Conservation (phyloP, 2,329 filamentous ascomycete genomes). For the Neonectria faginata region DNA sequence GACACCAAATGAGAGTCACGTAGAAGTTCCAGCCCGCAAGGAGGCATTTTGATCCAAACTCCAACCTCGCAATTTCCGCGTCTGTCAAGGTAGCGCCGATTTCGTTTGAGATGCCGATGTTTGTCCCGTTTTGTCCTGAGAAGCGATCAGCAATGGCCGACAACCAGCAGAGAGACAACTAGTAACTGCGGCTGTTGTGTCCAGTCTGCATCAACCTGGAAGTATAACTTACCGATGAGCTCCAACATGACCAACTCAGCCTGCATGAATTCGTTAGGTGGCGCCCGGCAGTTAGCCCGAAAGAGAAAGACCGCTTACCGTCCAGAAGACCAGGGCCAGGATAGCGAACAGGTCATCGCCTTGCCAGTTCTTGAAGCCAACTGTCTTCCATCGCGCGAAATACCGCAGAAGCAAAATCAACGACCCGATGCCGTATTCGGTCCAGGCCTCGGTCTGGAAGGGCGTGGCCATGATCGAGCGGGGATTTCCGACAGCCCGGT, state of each 20-base stretch:
- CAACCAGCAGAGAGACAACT: neutral
- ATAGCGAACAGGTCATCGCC: slow-evolving; percentile 58
- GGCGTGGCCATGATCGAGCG: slow-evolving; percentile 49
- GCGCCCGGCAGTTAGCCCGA: neutral
- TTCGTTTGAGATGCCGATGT: slow-evolving; percentile 51
- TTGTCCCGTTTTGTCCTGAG: slow-evolving; percentile 54
- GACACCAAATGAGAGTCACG: slow-evolving; percentile 55
- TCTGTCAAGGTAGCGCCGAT: slow-evolving; percentile 47
- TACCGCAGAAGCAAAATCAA: slow-evolving; percentile 54
- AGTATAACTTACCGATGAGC: slow-evolving; percentile 46
- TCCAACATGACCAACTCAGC: slow-evolving; percentile 49
- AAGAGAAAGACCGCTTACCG: slow-evolving; percentile 41
- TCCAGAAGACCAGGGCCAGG: slow-evolving; percentile 53
- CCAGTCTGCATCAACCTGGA: neutral
- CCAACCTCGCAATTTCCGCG: slow-evolving; percentile 44
- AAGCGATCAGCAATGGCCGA: slow-evolving; percentile 20
- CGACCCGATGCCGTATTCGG: slow-evolving; percentile 56
- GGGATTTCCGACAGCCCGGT: neutral
- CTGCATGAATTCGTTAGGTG: slow-evolving; percentile 27
- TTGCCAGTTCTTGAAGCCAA: slow-evolving; percentile 55
- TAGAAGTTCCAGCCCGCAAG: slow-evolving; percentile 56
- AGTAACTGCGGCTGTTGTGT: neutral
- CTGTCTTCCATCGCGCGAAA: slow-evolving; percentile 52
- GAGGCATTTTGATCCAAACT: slow-evolving; percentile 51
- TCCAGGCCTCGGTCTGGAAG: slow-evolving; percentile 58